Base-by-base conservation (phyloP, 805 yeast genomes). In the Cyberlindnera samutprakarnensis region DNA sequence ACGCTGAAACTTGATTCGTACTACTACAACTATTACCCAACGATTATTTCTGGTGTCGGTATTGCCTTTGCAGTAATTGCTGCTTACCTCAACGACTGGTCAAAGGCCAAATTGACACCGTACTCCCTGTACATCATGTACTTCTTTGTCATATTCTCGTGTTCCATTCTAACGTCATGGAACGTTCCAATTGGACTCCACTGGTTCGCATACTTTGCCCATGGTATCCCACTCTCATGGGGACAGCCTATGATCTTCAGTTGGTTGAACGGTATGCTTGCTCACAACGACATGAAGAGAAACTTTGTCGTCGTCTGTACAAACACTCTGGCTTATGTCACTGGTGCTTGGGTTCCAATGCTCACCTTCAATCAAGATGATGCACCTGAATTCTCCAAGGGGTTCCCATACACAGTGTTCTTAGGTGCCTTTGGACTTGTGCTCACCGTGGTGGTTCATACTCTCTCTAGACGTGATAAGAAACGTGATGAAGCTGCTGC, bases 211-310 rank as follows among this genome's bases (percentile, higher is more conserved):
- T 74, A 68, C 46, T 70, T 62, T 39, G 40, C 70, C 27, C 50
- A 65, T 5, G 74, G 74, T 4, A 49, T 66, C 12, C 74, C 75
- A 7, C 56, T 68, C 0, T 45, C 67, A 5, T 66, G 65, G 66
- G 78, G 74, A 4, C 77, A 69, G 53, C 76, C 77, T 4, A 64
- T 66, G 39, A 66, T 72, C n/a, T 72, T 63, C 35, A 57, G 74
- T 4, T 73, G 78, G 78, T 62, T 71, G 23, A 72, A 72, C 42
- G 56, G 71, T 21, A 43, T 66, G 15, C 46, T 72, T 18, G 54
- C 57, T 20, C 33, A 41, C 20, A 53, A 53, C 28, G 56, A 53
- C 33, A 39, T 44, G 46, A 50, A 51, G 40, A 38, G 66, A 24
- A 54, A 52, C 30, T 50, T 61, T 23, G 53, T 59, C 5, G 62